Percentiles rank a stretch among this genome's conserved stretches.
Evolutionary conservation across 306 rosid species (phyloP).

Genomic region (Lathyrus oleraceus): DNA sequence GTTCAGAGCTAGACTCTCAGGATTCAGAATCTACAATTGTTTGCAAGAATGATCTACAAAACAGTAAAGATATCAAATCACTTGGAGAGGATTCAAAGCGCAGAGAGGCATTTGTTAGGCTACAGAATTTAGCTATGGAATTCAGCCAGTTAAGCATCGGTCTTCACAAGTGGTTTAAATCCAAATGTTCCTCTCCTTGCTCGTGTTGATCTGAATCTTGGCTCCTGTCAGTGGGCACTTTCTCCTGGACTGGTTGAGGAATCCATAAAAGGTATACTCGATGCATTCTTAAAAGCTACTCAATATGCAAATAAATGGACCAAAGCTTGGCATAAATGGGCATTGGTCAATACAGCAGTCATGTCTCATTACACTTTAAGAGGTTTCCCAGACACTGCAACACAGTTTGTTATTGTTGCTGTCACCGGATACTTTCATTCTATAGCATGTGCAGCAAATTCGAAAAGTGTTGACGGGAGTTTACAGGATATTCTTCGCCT

Average conservation of each 20-base stretch:
- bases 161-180: constrained; percentile 53
- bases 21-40: constrained; percentile 38
- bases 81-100: constrained; percentile 97
- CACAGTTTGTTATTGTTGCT: constrained; percentile 84
- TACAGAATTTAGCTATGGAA: constrained; percentile 87
- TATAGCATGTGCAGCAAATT: constrained; percentile 94
- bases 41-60: constrained; percentile 38
- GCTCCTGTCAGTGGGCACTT: constrained; percentile 82
- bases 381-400: constrained; percentile 72
- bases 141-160: constrained; percentile 55
- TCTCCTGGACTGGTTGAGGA: constrained; percentile 87
- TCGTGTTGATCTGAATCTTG: constrained; percentile 76
- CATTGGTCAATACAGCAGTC: constrained; percentile 91
- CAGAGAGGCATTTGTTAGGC: constrained; percentile 87
- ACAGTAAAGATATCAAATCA: constrained; percentile 44
- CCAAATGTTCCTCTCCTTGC: constrained; percentile 81
- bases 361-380: constrained; percentile 85
- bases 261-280: constrained; percentile 78
- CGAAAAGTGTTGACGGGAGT: constrained; percentile 96
- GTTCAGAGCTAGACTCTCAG: constrained; percentile 37
- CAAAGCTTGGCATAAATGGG: constrained; percentile 95
- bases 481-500: constrained; percentile 99
- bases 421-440: constrained; percentile 98
- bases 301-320: constrained; percentile 81
- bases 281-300: constrained; percentile 77